Conservation (phyloP, 495 filamentous ascomycete genomes). For the Penicillium cosmopolitanum region DNA sequence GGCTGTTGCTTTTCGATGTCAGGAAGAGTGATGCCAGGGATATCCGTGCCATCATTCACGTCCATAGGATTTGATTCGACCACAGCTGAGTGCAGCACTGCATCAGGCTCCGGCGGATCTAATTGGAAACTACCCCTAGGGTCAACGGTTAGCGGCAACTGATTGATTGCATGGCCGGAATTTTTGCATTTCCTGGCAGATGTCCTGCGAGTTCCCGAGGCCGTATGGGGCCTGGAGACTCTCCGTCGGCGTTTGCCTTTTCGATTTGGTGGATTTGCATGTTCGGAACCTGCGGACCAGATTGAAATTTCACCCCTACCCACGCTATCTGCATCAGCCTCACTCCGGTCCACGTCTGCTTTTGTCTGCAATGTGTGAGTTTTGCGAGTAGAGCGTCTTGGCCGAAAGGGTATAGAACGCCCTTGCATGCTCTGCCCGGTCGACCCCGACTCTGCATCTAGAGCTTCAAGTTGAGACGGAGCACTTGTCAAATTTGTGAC, state of each 20-base stretch:
- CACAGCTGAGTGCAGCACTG: background rate
- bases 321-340: conserved; percentile 9
- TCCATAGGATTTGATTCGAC: background rate
- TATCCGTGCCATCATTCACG: background rate
- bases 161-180: conserved; percentile 22
- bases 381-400: conserved; percentile 15
- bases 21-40: background rate
- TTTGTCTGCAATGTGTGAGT: conserved; percentile 14
- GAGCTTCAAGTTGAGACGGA: background rate
- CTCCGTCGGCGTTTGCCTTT: conserved; percentile 11
- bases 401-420: conserved; percentile 19
- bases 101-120: background rate
- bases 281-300: conserved; percentile 22
- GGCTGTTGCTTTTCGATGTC: background rate
- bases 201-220: background rate
- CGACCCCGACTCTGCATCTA: background rate
- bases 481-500: background rate
- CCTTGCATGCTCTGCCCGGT: conserved; percentile 15
- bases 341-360: conserved; percentile 37
- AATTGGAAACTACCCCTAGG: no score
- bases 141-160: conserved; percentile 17
- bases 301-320: conserved; percentile 14
- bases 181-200: background rate
- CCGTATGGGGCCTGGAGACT: conserved; percentile 5
- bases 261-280: conserved; percentile 1